Evolutionary conservation across 2,329 filamentous ascomycete genomes (phyloP), one percentile per base, ranked within the genome.

Genomic region (Tricladium varicosporioides): DNA sequence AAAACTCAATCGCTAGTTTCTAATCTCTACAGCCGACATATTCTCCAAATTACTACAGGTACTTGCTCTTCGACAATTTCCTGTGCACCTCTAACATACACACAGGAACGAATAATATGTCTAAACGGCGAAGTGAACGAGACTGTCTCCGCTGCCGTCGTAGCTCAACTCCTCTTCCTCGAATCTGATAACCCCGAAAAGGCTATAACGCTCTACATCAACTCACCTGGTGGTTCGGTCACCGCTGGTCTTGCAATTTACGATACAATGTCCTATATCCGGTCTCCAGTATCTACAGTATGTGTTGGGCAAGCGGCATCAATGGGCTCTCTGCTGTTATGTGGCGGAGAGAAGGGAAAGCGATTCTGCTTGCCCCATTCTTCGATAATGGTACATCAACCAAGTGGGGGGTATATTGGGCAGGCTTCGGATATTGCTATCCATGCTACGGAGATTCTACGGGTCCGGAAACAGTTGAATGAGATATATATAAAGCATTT

Each of bases 181-280:
- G 95, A 99, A 80, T 94, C 93, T 68, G 94, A 99, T 70, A 91
- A 91, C 69, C 92, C 93, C 2, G 86, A 95, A 55, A 97, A 96
- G 73, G 89, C 92, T 11, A 97, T 99, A 63, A 94, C 90, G 52
- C 89, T 99, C 73, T 99, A 99, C 74, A 99, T 99, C 73, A 96
- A 99, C 77, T 96, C 91, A 0, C 93, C 93, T 0, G 94, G 94
- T 50, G 94, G 94, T 55, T 93, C 89, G 44, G 92, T 99, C 43
- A 93, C 89, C 60, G 93, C 94, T 72, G 85, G 86, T 14, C 80
- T 89, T 59, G 92, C 94, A 22, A 97, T 99, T 69, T 99, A 99
- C 80, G 94, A 99, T 72, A 99, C 94, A 11, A 97, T 99, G 93
- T 86, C 88, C 66, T 99, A 99, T 74, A 97, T 99, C 71, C 86